Conservation (phyloP, 768 basidiomycete species). For the Rhodotorula toruloides region DNA sequence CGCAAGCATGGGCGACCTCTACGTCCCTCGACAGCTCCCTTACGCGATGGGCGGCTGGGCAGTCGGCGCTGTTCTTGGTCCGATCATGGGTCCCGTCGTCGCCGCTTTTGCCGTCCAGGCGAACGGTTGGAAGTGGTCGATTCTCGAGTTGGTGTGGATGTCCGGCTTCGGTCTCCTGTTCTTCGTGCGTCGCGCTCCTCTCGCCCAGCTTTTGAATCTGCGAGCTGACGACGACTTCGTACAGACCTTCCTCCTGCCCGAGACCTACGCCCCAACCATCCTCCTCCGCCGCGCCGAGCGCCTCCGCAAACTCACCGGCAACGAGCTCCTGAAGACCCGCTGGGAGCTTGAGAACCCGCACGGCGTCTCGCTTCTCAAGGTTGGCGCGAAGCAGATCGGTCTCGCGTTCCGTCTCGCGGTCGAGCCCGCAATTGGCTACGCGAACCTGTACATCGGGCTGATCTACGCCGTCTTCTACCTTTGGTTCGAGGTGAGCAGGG, state of each 20-base stretch:
- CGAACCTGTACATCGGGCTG: slow-evolving; percentile 45
- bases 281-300: slow-evolving; percentile 47
- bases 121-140: slow-evolving; percentile 48
- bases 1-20: slow-evolving; percentile 37
- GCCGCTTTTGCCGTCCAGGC: slow-evolving; percentile 45
- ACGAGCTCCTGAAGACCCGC: slow-evolving; percentile 42
- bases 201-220: not conserved
- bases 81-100: slow-evolving; percentile 30
- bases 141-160: slow-evolving; percentile 47
- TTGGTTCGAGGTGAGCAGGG: slow-evolving; percentile 45
- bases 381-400: slow-evolving; percentile 34
- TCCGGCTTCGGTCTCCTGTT: slow-evolving; percentile 43
- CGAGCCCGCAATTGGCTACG: slow-evolving; percentile 46
- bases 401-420: slow-evolving; percentile 42
- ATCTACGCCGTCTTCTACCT: slow-evolving; percentile 21
- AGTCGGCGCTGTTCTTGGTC: slow-evolving; percentile 40
- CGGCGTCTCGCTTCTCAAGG: not conserved
- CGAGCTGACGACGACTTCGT: not conserved
- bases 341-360: slow-evolving; percentile 43
- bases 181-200: slow-evolving; percentile 27
- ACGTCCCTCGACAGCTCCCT: not conserved
- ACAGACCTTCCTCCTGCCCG: slow-evolving; percentile 45
- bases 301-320: slow-evolving; percentile 47
- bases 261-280: slow-evolving; percentile 47
- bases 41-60: slow-evolving; percentile 42